phyloP scores from a whole-genome alignment of 164 flowering plant species.

The Aristolochia contorta region DNA sequence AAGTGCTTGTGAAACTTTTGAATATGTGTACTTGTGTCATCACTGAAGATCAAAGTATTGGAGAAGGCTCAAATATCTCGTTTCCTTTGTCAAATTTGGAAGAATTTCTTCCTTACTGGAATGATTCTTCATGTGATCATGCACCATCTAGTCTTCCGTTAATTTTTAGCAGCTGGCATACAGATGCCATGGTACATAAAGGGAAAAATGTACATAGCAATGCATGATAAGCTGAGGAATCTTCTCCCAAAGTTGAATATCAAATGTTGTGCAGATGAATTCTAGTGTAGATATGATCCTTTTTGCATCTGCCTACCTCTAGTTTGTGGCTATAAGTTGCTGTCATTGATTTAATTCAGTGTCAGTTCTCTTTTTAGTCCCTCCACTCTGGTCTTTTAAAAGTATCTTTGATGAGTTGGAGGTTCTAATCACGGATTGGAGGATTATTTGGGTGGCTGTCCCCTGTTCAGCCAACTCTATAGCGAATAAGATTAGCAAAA shows the following conservation, averaged over 20 bases:
- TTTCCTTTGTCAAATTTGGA: slow-evolving; percentile 5
- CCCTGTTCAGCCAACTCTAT: no score
- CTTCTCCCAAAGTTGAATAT: slow-evolving; percentile 33
- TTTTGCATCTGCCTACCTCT: slow-evolving; percentile 1
- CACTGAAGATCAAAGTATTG: slow-evolving; percentile 21
- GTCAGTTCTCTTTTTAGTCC: no score
- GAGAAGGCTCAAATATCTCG: neutral
- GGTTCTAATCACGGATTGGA: no score
- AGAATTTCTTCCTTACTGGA: slow-evolving; percentile 62
- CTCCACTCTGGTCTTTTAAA: no score
- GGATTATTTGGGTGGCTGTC: no score
- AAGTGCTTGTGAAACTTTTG: slow-evolving; percentile 61
- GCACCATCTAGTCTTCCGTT: slow-evolving; percentile 35
- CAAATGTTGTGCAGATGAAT: slow-evolving; percentile 39
- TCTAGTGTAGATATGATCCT: slow-evolving; percentile 10
- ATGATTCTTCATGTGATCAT: slow-evolving; percentile 27
- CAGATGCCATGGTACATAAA: slow-evolving; percentile 35
- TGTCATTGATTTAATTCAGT: no score
- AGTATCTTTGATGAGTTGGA: no score
- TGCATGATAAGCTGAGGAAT: slow-evolving; percentile 44
- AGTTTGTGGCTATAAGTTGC: neutral
- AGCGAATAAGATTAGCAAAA: no score
- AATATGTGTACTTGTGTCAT: slow-evolving; percentile 37
- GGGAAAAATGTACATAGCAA: slow-evolving; percentile 43
- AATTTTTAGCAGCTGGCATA: slow-evolving; percentile 40